Base-by-base conservation (phyloP, 345 rosid species). In the Abelmoschus esculentus region DNA sequence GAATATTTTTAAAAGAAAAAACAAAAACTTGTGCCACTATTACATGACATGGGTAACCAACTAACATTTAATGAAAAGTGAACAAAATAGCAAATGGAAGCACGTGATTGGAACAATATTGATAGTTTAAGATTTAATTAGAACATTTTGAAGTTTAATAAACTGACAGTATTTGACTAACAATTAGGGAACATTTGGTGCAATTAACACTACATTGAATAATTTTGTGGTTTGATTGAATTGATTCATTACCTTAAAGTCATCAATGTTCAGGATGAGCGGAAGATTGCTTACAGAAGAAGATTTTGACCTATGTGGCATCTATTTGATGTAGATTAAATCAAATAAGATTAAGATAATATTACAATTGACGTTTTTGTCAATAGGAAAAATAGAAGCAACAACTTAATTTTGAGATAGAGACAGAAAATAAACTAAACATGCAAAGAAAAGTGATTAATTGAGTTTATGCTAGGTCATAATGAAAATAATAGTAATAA, bases 231-330 rank as follows among this genome's bases (percentile, higher is more conserved):
- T 76, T 62, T 61, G 19, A 72, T 31, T 28, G 42, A 58, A 74
- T 62, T 61, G 19, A 72, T 31, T 52, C 70, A 34, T 73, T 78
- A 96, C 99, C 98, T 92, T 96, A 78, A 96, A 96, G 80, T 96
- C 98, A 4, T 89, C 93, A 55, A 90, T 77, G 69, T 92, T 93
- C 57, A 96, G 87, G 82, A 96, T 92, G 74, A 96, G 82, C 11
- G 97, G 90, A 74, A 78, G 74, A 10, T 90, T 81, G 75, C 81
- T 73, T 60, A 42, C 89, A 15, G 98, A 82, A 31, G 92, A 69
- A 46, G 96, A 73, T 81, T 83, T 88, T 46, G 87, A 63, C 73
- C 74, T 70, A 70, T 81, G 85, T 73, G 76, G 83, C 99, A 95
- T 95, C 91, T 91, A 68, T 61, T 70, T 72, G 67, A 55, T 44